A percentile compares a stretch with the other conserved stretches of the same genome.
Conservation (phyloP, 345 rosid species). For the Zanthoxylum bungeanum region DNA sequence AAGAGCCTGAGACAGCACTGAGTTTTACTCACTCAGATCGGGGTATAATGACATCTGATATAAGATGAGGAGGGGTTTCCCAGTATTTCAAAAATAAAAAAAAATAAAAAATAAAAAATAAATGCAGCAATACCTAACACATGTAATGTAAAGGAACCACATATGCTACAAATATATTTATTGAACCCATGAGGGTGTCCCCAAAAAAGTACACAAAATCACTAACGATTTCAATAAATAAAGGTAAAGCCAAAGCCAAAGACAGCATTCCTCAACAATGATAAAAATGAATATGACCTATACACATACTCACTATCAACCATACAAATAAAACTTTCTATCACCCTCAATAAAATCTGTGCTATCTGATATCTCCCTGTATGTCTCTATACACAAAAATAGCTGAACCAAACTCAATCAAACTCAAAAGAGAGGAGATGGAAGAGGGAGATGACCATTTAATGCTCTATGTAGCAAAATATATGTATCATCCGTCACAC, state of each 20-base stretch:
- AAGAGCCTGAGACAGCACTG: too few relatives aligned
- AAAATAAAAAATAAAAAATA: too few relatives aligned
- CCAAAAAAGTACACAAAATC: conserved; percentile 16
- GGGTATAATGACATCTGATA: too few relatives aligned
- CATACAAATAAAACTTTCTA: conserved; percentile 4
- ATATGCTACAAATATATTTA: conserved; percentile 15
- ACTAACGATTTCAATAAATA: conserved; percentile 29
- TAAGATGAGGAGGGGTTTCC: too few relatives aligned
- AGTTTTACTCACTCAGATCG: too few relatives aligned
- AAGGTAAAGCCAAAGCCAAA: conserved; percentile 16
- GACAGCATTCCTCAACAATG: conserved; percentile 18
- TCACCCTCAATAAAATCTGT: conserved; percentile 26
- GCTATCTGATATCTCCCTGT: conserved; percentile 15
- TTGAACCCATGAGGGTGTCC: conserved; percentile 26
- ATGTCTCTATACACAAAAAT: conserved; percentile 36
- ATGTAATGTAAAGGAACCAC: not conserved
- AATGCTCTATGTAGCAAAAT: not conserved
- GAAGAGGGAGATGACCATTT: conserved; percentile 7
- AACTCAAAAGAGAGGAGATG: conserved; percentile 1
- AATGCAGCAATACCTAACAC: not conserved
- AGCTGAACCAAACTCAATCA: conserved; percentile 13
- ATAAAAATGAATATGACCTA: conserved; percentile 31
- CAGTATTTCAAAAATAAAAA: not conserved
- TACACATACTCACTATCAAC: conserved; percentile 35
- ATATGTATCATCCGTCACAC: too few relatives aligned